Evolutionary conservation across 371 early-diverging fungal genomes (phyloP), one percentile per base, ranked within the genome.

Genomic region (Entomophthora muscae): DNA sequence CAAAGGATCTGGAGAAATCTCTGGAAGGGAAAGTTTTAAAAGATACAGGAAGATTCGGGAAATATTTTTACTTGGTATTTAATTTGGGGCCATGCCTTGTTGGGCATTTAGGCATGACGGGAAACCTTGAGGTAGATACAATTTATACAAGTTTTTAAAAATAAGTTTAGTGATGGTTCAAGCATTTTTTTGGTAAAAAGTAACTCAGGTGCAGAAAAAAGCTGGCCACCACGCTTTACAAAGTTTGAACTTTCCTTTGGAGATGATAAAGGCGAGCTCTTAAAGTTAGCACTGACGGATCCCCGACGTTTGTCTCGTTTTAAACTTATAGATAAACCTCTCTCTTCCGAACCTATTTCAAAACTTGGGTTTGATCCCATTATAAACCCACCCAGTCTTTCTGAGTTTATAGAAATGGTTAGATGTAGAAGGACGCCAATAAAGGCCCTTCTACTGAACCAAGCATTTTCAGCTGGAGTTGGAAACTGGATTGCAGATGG

Each of bases 401-500:
- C 71, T 0, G 66, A 28, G 0, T 83, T 83, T 63, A 52, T 31
- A 7, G 61, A 57, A 22, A 22, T 67, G 57, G 69, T 80, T 0
- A 54, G 58, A 3, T 67, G 65, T 42, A 66, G 83, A 3, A 67
- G 67, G 0, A 67, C 71, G 2, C 78, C 83, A 1, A 71, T 83
- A 53, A 85, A 85, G 57, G 72, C 78, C 0, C 67, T 85, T 17
- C 63, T 80, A 3, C 69, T 85, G 29, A 78, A 83, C 32, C 81
- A 81, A 51, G 56, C 69, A 1, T 82, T 85, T 66, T 74, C 75
- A 7, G 82, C 83, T 23, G 85, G 85, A 13, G 76, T 85, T 1
- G 85, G 85, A 0, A 85, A 85, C 65, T 85, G 83, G 83, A 71
- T 85, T 17, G 83, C 83, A 0, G 85, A 85, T 64, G 78, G 72